These are phyloP conservation scores for Phytophthora aleatoria DNA, from an alignment of 352 stramenopile species.

Conservation along the genomic window DNA sequence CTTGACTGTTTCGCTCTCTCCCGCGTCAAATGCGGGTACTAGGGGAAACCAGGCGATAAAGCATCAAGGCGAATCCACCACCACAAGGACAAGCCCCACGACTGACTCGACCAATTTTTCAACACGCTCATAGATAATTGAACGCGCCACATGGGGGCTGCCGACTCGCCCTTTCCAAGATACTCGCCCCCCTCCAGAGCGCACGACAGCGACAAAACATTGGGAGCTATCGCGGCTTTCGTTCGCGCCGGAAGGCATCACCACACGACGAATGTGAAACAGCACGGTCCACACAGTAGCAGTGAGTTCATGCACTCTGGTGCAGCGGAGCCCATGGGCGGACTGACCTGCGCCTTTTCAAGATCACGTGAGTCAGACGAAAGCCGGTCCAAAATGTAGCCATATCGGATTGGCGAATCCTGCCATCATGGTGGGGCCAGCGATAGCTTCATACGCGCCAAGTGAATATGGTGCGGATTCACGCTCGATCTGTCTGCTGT, in stretches of 20 bases:
- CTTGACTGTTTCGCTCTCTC: conserved; percentile 20
- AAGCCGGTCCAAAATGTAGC: conserved; percentile 27
- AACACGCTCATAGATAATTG: conserved; percentile 15
- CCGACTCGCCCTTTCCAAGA: conserved; percentile 8
- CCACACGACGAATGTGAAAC: conserved; percentile 8
- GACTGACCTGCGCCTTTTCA: conserved; percentile 11
- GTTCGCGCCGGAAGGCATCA: conserved; percentile 15
- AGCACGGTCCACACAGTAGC: background rate
- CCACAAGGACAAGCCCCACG: conserved; percentile 16
- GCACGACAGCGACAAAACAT: conserved; percentile 8
- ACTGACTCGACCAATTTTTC: conserved; percentile 35
- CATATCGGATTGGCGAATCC: conserved; percentile 8
- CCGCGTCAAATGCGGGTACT: conserved; percentile 5
- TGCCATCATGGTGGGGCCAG: too few species aligned
- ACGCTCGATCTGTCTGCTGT: conserved; percentile 1
- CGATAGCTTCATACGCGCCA: too few species aligned
- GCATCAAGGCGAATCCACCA: background rate
- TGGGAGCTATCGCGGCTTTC: conserved; percentile 4
- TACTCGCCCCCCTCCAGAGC: conserved; percentile 1
- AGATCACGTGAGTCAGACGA: conserved; percentile 14
- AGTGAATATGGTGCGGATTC: too few species aligned
- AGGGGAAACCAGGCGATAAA: conserved; percentile 19
- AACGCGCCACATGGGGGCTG: conserved; percentile 14
- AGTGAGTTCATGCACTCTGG: too few species aligned
- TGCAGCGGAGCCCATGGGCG: background rate